Conservation (phyloP, 2,329 filamentous ascomycete genomes). For the Botrytis deweyae region DNA sequence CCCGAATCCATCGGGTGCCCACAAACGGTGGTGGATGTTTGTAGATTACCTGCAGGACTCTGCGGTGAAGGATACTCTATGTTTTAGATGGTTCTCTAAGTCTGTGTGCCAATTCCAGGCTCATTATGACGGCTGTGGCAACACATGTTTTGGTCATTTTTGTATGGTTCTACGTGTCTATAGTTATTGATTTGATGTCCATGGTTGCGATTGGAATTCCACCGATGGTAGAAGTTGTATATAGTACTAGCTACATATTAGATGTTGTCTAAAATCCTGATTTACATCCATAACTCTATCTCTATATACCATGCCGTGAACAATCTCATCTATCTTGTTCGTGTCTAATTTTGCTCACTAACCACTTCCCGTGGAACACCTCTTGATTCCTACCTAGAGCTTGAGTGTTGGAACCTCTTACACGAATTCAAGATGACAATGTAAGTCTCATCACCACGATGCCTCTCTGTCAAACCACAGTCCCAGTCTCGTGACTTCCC, state of each 20-base stretch:
- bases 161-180: not conserved
- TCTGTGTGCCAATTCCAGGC: not conserved
- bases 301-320: not conserved
- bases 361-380: not conserved
- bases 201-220: too few relatives aligned
- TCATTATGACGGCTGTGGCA: not conserved
- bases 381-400: not conserved
- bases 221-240: not conserved
- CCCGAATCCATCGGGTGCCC: not conserved
- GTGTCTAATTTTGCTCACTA: not conserved
- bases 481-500: not conserved
- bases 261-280: not conserved
- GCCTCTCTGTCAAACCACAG: not conserved
- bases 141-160: not conserved
- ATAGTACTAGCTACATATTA: not conserved
- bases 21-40: not conserved
- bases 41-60: not conserved
- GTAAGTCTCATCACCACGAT: not conserved
- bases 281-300: accelerated
- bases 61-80: too few relatives aligned
- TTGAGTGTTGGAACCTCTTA: not conserved
- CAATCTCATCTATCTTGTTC: not conserved
- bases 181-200: not conserved
- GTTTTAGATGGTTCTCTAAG: not conserved
- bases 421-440: not conserved